phyloP scores from a whole-genome alignment of 2,329 filamentous ascomycete species.

The Botrytis galanthina region DNA sequence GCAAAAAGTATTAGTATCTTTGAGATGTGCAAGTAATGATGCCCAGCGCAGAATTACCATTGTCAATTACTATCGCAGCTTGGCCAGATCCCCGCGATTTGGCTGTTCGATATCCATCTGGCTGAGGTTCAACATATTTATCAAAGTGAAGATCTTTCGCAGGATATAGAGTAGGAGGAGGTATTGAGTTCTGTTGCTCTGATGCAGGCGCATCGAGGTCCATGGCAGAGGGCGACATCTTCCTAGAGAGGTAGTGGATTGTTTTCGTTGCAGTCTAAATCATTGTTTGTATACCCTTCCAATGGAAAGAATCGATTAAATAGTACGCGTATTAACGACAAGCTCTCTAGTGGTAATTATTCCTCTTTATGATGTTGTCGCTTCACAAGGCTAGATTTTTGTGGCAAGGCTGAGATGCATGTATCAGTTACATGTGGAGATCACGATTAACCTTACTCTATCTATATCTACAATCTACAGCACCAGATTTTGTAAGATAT shows the following conservation, averaged over 20 bases:
- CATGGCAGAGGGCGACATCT: conserved; percentile 39
- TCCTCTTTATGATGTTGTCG: conserved; percentile 8
- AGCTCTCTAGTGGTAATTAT: neutral
- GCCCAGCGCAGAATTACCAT: conserved; percentile 58
- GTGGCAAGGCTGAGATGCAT: conserved; percentile 1
- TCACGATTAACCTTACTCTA: conserved; percentile 1
- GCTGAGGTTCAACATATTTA: conserved; percentile 51
- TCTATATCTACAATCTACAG: neutral
- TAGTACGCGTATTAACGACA: neutral
- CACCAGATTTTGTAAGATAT: neutral
- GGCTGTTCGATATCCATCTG: conserved; percentile 65
- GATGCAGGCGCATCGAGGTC: conserved; percentile 37
- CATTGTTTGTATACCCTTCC: neutral
- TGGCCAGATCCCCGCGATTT: conserved; percentile 51
- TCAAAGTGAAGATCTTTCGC: conserved; percentile 63
- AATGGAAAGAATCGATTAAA: neutral
- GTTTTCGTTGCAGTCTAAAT: conserved; percentile 3
- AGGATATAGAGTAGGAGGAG: conserved; percentile 55
- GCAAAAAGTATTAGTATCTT: conserved; percentile 22
- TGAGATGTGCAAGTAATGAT: neutral
- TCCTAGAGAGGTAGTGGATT: conserved; percentile 15
- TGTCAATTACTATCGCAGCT: conserved; percentile 93
- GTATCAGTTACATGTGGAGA: conserved; percentile 4
- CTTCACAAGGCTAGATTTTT: conserved; percentile 18
- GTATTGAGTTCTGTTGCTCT: conserved; percentile 49